These are phyloP conservation scores for Hanseniaspora uvarum DNA, from an alignment of 1,139 yeast species.

Conservation along the genomic window DNA sequence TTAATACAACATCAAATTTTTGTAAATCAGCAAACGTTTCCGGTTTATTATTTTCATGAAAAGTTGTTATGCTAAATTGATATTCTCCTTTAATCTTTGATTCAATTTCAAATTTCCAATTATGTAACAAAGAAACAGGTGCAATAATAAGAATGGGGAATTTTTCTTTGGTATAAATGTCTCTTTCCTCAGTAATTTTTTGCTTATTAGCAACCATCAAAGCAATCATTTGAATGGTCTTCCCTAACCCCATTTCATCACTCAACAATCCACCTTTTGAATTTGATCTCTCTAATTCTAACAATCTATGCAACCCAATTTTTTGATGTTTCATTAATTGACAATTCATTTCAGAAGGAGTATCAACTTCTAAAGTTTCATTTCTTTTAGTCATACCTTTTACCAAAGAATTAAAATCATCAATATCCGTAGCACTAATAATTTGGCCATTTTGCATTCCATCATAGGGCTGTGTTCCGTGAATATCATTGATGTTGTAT, in stretches of 20 bases:
- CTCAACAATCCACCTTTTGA: slow-evolving; percentile 74
- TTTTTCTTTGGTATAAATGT: slow-evolving; percentile 25
- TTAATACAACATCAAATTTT: slow-evolving; percentile 60
- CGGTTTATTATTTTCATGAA: slow-evolving; percentile 35
- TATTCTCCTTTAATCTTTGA: slow-evolving; percentile 46
- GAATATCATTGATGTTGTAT: neutral
- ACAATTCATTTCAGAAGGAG: slow-evolving; percentile 62
- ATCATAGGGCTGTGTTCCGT: neutral
- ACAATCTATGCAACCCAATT: slow-evolving; percentile 74
- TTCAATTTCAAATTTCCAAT: slow-evolving; percentile 72
- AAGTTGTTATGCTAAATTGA: slow-evolving; percentile 44
- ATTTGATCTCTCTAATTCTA: slow-evolving; percentile 51
- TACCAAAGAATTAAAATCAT: slow-evolving; percentile 24
- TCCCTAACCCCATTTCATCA: slow-evolving; percentile 93
- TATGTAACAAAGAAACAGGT: slow-evolving; percentile 72
- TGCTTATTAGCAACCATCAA: slow-evolving; percentile 51
- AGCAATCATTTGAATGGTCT: slow-evolving; percentile 74
- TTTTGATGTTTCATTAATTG: slow-evolving; percentile 73
- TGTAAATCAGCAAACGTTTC: slow-evolving; percentile 39
- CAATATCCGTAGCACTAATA: slow-evolving; percentile 7
- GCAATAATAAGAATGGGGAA: slow-evolving; percentile 56
- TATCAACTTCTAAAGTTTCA: slow-evolving; percentile 24
- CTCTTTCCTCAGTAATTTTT: slow-evolving; percentile 32
- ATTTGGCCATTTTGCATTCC: neutral
- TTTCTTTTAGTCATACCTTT: neutral